Evolutionary conservation across 176 grass and related monocot species (phyloP), one percentile per base, ranked within the genome.

Genomic region (Aegilops tauschii): DNA sequence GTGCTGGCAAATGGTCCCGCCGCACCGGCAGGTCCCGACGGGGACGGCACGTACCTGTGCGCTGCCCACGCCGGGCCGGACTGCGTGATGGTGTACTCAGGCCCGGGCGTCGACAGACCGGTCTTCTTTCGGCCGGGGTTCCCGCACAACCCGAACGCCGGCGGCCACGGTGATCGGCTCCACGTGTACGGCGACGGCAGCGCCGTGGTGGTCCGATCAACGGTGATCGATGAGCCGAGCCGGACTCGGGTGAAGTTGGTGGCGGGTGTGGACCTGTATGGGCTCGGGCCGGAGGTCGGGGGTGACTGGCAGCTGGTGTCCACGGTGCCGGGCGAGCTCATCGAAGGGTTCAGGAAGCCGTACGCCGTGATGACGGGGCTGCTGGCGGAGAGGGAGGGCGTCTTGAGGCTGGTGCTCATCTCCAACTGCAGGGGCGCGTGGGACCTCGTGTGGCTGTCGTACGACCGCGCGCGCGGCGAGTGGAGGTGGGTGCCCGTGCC

Each of bases 401-500:
- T 91, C 72, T 79, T 99, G 1, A 73, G 97, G 84, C 78, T 99
- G 27, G 90, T 96, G 50, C 89, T 99, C 69, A 90, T 99, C 90
- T 96, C 97, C 36, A 99, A 94, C 70, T 96, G 92, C 81, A 80
- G 89, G 11, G 97, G 97, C 39, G 90, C 82, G 6, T 96, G 97
- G 94, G 97, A 94, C 80, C 65, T 99, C 1, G 90, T 90, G 21
- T 99, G 97, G 92, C 92, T 99, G 13, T 94, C 94, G 47, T 99
- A 93, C 85, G 78, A 99, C 80, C 84, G 85, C 18, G 84, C 76
- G 2, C 70, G 63, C 9, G 29, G 74, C 29, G 66, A 78, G 50
- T 99, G 97, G 97, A 73, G 76, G 9, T 99, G 94, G 94, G 90
- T 96, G 73, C 94, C 92, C 2, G 93, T 99, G 65, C 97, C 97